Conservation (phyloP, 2,329 filamentous ascomycete genomes). For the Bipolaris cookei region DNA sequence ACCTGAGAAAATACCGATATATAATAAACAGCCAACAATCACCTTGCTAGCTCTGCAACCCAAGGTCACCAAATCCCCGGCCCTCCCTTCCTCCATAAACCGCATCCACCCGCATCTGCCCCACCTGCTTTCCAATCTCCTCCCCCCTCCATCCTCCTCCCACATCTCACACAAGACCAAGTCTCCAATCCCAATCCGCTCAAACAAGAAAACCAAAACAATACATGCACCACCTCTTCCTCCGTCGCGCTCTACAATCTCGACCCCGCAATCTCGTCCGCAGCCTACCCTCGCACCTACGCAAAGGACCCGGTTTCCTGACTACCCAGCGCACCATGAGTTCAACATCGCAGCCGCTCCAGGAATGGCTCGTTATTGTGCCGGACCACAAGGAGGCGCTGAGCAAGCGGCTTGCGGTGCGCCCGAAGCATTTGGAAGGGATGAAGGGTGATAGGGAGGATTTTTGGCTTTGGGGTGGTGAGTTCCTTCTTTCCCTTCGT, state of each 20-base stretch:
- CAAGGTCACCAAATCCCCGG: too few species aligned
- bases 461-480: slow-evolving; percentile 49
- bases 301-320: background rate
- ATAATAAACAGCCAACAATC: background rate
- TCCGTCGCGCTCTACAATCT: too few species aligned
- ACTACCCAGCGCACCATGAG: slow-evolving; percentile 29
- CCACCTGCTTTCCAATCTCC: too few species aligned
- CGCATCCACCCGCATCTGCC: too few species aligned
- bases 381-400: slow-evolving; percentile 54
- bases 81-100: too few species aligned
- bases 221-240: too few species aligned
- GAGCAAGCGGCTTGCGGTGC: slow-evolving; percentile 52
- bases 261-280: too few species aligned
- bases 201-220: too few species aligned
- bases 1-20: background rate
- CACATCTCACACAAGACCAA: too few species aligned
- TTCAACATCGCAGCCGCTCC: slow-evolving; percentile 27
- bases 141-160: too few species aligned
- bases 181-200: too few species aligned
- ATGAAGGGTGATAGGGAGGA: slow-evolving; percentile 36
- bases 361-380: slow-evolving; percentile 60
- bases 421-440: slow-evolving; percentile 45
- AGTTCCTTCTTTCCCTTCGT: slow-evolving; percentile 4
- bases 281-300: background rate
- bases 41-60: background rate